Conservation (phyloP, 148 eudicot species). For the Fallopia convolvulus region DNA sequence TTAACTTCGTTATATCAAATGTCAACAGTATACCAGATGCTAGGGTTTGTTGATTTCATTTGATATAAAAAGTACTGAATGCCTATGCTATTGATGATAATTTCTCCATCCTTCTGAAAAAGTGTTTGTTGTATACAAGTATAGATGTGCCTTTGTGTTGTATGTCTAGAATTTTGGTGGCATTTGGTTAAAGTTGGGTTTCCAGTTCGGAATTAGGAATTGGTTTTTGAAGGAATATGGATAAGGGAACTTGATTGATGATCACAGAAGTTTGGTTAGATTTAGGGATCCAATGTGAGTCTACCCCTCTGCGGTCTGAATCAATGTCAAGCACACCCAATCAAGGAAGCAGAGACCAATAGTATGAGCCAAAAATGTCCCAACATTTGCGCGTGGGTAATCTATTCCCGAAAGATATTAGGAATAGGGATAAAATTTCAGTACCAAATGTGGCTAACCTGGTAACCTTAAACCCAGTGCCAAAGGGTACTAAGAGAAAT, state of each 20-base stretch:
- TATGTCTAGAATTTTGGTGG: neutral
- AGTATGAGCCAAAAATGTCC: neutral
- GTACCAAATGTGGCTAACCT: neutral
- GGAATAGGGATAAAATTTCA: neutral
- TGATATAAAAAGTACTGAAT: neutral
- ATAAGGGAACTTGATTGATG: neutral
- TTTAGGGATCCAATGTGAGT: neutral
- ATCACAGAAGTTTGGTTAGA: neutral
- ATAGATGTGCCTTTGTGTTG: neutral
- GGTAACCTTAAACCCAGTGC: neutral
- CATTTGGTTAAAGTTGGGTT: neutral
- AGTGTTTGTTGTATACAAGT: neutral
- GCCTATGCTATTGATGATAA: neutral
- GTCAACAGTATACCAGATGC: neutral
- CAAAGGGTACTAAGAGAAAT: neutral
- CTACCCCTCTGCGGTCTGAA: neutral
- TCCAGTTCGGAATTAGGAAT: neutral
- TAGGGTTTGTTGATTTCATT: neutral
- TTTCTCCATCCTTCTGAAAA: neutral
- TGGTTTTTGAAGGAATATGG: neutral
- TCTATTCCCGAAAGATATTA: neutral
- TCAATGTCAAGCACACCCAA: neutral
- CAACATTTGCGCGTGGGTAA: neutral
- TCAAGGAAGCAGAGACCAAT: neutral
- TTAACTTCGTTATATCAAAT: too few relatives aligned